phyloP scores from a whole-genome alignment of 768 basidiomycete genomes.

The Kwoniella mangroviensis region DNA sequence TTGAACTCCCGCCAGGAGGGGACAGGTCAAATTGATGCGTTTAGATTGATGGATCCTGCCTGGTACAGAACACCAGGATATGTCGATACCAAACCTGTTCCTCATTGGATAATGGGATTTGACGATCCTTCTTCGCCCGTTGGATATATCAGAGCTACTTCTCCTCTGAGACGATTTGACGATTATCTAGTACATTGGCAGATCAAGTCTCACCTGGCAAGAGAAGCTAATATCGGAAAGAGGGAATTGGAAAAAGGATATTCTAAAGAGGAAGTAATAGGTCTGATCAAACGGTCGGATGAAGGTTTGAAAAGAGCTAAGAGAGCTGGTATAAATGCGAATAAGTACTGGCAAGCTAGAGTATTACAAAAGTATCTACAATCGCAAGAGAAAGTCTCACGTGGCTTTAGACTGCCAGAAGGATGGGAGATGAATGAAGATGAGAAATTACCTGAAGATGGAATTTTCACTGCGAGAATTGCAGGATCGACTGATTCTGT shows the following conservation, averaged over 20 bases:
- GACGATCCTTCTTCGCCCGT: constrained; percentile 62
- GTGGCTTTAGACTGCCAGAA: neutral
- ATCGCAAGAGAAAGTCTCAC: neutral
- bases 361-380: constrained; percentile 7
- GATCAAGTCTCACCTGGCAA: constrained; percentile 72
- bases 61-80: constrained; percentile 21
- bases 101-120: constrained; percentile 74
- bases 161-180: constrained; percentile 80
- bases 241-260: constrained; percentile 6
- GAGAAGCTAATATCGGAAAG: constrained; percentile 5
- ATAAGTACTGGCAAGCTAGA: constrained; percentile 35
- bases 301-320: constrained; percentile 18
- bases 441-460: constrained; percentile 24
- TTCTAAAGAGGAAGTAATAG: constrained; percentile 26
- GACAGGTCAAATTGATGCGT: constrained; percentile 57
- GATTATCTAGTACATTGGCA: constrained; percentile 93
- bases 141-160: constrained; percentile 83
- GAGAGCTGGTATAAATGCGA: constrained; percentile 21
- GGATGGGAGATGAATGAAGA: constrained; percentile 7
- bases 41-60: constrained; percentile 49
- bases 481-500: constrained; percentile 18
- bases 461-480: constrained; percentile 13
- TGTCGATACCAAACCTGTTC: constrained; percentile 7
- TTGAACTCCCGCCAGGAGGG: constrained; percentile 60
- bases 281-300: constrained; percentile 21